Evolutionary conservation across 2,329 filamentous ascomycete genomes (phyloP).

Genomic region (Talaromyces atroroseus): DNA sequence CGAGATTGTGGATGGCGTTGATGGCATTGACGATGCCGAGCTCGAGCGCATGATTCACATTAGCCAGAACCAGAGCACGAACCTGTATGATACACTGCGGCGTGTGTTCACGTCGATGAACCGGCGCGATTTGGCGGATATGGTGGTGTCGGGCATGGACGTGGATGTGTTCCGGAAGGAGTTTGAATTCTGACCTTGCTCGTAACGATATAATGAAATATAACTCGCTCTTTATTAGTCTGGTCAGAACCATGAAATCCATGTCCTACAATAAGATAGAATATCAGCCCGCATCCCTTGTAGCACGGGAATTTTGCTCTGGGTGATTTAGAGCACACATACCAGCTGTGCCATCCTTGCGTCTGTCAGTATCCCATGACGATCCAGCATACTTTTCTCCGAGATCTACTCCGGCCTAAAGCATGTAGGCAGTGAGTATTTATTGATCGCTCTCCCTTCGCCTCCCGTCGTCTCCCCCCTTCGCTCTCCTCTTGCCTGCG

Average conservation of each 20-base stretch:
- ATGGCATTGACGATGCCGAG: constrained; percentile 60
- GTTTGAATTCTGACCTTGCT: constrained; percentile 66
- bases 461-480: background rate
- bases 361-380: background rate
- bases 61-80: constrained; percentile 88
- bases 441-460: background rate
- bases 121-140: constrained; percentile 76
- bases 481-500: background rate
- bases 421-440: too few relatives aligned
- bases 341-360: background rate
- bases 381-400: background rate
- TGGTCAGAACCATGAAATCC: too few relatives aligned
- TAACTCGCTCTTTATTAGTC: background rate
- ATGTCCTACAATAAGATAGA: too few relatives aligned
- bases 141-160: constrained; percentile 84
- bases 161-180: constrained; percentile 82
- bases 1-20: constrained; percentile 65
- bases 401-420: too few relatives aligned
- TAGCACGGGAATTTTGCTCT: too few relatives aligned
- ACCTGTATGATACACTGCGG: constrained; percentile 88
- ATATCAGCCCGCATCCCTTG: too few relatives aligned
- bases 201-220: background rate
- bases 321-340: background rate
- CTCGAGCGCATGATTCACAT: constrained; percentile 76
- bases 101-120: constrained; percentile 97